Evolutionary conservation across 2,329 filamentous ascomycete genomes (phyloP).

Genomic region (Fragosphaeria purpurea): DNA sequence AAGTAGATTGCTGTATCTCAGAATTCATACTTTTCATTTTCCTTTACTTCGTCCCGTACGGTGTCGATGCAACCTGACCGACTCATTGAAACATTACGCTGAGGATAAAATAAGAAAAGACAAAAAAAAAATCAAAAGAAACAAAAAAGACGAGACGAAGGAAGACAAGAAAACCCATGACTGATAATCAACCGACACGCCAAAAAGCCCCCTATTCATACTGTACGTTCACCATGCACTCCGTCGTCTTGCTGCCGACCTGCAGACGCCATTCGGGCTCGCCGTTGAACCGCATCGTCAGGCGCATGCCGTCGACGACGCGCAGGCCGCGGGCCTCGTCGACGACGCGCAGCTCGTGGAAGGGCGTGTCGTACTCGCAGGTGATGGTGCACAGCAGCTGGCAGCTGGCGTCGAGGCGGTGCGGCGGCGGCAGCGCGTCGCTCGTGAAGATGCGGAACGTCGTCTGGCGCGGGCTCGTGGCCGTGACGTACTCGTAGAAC

Average conservation of each 20-base stretch:
- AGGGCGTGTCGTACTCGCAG: conserved; percentile 8
- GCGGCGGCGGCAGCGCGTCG: conserved; percentile 1
- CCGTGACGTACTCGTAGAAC: conserved; percentile 7
- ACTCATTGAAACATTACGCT: too few species aligned
- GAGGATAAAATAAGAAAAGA: neutral
- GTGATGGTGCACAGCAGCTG: conserved; percentile 3
- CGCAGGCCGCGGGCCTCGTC: neutral
- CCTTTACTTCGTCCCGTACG: too few species aligned
- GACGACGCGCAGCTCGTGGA: conserved; percentile 5
- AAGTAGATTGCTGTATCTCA: too few species aligned
- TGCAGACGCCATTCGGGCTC: conserved; percentile 9
- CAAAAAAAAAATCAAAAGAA: neutral
- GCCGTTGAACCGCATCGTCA: conserved; percentile 9
- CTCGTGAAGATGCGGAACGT: conserved; percentile 6
- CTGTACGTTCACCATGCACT: conserved; percentile 2
- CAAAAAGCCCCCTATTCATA: too few species aligned
- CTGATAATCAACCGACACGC: too few species aligned
- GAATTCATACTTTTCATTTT: too few species aligned
- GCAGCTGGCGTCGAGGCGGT: conserved; percentile 3
- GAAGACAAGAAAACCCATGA: neutral
- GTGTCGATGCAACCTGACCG: too few species aligned
- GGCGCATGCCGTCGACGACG: conserved; percentile 7
- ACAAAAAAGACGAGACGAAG: neutral
- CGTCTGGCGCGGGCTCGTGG: neutral
- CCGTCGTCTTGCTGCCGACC: conserved; percentile 2